Evolutionary conservation across 768 basidiomycete genomes (phyloP), one percentile per base, ranked within the genome.

Genomic region (Leucosporidium yakuticum): DNA sequence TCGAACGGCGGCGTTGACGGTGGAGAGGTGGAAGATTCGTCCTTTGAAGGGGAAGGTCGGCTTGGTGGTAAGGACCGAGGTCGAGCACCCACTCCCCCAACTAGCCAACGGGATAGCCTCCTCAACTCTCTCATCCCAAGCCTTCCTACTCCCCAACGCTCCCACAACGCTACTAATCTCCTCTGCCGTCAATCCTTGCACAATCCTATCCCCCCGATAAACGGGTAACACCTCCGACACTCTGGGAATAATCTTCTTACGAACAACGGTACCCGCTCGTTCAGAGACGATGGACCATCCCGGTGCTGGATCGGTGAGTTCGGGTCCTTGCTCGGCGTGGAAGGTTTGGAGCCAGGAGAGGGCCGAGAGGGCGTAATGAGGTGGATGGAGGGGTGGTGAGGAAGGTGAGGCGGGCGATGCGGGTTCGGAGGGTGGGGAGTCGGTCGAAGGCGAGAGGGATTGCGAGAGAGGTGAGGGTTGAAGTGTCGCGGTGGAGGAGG

Each of bases 161-260:
- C 83, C 83, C 23, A 96, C 82, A 27, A 89, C 83, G 1, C 87
- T 82, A 0, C 85, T 87, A 47, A 97, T 82, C 77, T 99, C 95
- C 76, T 96, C 94, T 1, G 93, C 93, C 1, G 91, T 89, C 17
- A 94, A 85, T 5, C 93, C 92, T 76, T 97, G 90, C 60, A 98
- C 87, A 68, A 97, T 91, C 79, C 90, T 90, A 76, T 88, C 86
- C 0, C 90, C 92, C 73, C 87, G 88, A 78, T 91, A 88, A 4
- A 98, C 85, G 0, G 91, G 91, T 39, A 93, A 85, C 62, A 85
- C 81, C 1, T 88, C 82, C 8, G 91, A 95, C 9, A 95, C 84
- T 63, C 88, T 86, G 0, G 88, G 83, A 11, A 85, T 83, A n/a
- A 87, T 78, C 75, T 88, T 88, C 75, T 87, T 86, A 69, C 89